Percentiles rank a stretch among this genome's conserved stretches.
These are phyloP conservation scores for Maudiozyma bulderi DNA, from an alignment of 805 yeast genomes.

Conservation along the genomic window DNA sequence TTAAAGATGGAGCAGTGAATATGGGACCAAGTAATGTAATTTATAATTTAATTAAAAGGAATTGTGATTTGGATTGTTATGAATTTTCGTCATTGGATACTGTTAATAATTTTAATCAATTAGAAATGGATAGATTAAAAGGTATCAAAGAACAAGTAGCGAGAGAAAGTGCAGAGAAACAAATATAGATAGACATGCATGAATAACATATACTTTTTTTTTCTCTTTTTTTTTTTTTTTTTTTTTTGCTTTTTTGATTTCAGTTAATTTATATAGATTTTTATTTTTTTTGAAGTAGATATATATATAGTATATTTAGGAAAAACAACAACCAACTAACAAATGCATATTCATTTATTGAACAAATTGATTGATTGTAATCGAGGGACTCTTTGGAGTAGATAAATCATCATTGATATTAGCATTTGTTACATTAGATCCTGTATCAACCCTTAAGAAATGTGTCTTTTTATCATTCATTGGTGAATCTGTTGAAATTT, in stretches of 20 bases:
- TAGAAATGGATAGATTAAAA: conserved; percentile 1
- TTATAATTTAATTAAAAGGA: conserved; percentile 21
- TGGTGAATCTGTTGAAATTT: not conserved
- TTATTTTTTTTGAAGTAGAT: not conserved
- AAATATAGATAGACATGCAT: not conserved
- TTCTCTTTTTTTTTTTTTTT: not conserved
- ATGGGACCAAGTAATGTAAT: conserved; percentile 29
- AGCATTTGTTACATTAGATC: not conserved
- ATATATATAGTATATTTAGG: too few relatives aligned
- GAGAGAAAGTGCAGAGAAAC: not conserved
- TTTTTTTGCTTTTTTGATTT: not conserved
- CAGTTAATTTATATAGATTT: too few relatives aligned
- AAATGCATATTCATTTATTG: not conserved
- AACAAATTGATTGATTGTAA: conserved; percentile 9
- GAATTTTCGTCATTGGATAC: conserved; percentile 23
- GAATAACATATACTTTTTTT: not conserved
- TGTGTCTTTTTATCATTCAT: not conserved
- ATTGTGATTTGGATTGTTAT: conserved; percentile 16
- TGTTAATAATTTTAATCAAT: conserved; percentile 15
- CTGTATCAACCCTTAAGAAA: not conserved
- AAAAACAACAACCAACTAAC: too few relatives aligned
- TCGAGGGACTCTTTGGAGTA: conserved; percentile 14
- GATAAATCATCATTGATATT: not conserved
- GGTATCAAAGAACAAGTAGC: not conserved
- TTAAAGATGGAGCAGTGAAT: conserved; percentile 14